Conservation (phyloP, 1,139 yeast genomes). For the Zygosaccharomyces pseudobailii region DNA sequence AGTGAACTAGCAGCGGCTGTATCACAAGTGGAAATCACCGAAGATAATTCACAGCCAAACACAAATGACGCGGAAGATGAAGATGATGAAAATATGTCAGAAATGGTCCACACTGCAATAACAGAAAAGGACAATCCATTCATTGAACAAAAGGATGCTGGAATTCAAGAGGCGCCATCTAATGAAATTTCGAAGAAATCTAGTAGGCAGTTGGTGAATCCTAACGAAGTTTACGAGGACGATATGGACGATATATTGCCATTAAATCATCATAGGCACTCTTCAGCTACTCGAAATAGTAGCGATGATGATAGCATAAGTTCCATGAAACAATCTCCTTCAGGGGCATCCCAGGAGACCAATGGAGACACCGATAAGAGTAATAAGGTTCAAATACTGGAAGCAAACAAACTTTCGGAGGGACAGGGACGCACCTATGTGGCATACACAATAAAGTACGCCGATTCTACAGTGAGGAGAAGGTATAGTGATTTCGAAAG, state of each 20-base stretch:
- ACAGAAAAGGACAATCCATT: constrained; percentile 32
- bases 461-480: constrained; percentile 59
- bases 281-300: constrained; percentile 3
- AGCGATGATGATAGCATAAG: constrained; percentile 10
- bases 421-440: constrained; percentile 68
- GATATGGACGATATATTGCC: constrained; percentile 19
- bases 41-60: not conserved
- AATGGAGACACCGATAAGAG: not conserved
- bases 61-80: not conserved
- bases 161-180: not conserved
- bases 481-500: constrained; percentile 91
- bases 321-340: constrained; percentile 6
- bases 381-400: constrained; percentile 46
- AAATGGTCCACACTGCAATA: constrained; percentile 27
- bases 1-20: not conserved
- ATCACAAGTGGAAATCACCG: not conserved
- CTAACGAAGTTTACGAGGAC: constrained; percentile 21
- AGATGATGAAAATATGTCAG: not conserved
- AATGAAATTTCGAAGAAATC: constrained; percentile 3
- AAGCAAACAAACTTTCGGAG: constrained; percentile 77
- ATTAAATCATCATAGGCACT: constrained; percentile 4
- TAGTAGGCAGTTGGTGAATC: constrained; percentile 16
- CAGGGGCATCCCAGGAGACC: not conserved
- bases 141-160: constrained; percentile 11
- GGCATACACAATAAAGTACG: constrained; percentile 71